A percentile compares a stretch with the other conserved stretches of the same genome.
phyloP scores from a whole-genome alignment of 1,284 basidiomycete species.

The Sphaerobolus stellatus region DNA sequence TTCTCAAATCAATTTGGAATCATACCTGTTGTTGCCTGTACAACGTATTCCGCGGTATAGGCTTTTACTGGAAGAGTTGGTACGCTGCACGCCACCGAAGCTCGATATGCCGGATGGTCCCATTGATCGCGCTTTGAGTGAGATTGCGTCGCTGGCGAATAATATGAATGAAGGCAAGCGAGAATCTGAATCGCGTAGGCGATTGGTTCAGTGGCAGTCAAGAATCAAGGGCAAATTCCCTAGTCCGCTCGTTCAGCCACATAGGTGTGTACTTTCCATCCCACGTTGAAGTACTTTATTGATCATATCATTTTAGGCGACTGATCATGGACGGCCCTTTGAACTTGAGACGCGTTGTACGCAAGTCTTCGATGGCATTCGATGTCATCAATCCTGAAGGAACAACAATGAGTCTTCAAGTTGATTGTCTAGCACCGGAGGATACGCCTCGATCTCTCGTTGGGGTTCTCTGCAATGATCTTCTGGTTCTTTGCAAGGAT shows the following conservation, averaged over 20 bases:
- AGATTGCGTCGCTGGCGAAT: constrained; percentile 84
- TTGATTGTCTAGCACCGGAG: constrained; percentile 86
- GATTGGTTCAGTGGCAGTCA: constrained; percentile 90
- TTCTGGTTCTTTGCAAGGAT: constrained; percentile 86
- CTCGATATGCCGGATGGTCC: constrained; percentile 74
- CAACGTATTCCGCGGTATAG: constrained; percentile 97
- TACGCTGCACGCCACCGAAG: constrained; percentile 77
- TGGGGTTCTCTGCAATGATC: constrained; percentile 88
- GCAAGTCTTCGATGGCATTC: constrained; percentile 83
- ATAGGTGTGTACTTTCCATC: constrained; percentile 59
- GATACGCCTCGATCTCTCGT: constrained; percentile 71
- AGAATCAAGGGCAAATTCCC: constrained; percentile 90
- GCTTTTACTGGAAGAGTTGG: constrained; percentile 76
- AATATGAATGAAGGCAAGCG: constrained; percentile 98
- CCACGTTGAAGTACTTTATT: constrained; percentile 16
- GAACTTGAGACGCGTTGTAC: constrained; percentile 83
- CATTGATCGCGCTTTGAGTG: constrained; percentile 79
- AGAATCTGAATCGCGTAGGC: constrained; percentile 85
- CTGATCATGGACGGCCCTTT: constrained; percentile 87
- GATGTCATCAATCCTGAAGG: constrained; percentile 78
- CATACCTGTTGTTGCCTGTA: constrained; percentile 91
- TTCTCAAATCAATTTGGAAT: constrained; percentile 95
- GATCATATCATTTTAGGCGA: constrained; percentile 45
- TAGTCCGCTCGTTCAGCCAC: constrained; percentile 95
- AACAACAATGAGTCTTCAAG: constrained; percentile 77